These are phyloP conservation scores for Ceriops decandra DNA, from an alignment of 345 rosid species.

Conservation along the genomic window DNA sequence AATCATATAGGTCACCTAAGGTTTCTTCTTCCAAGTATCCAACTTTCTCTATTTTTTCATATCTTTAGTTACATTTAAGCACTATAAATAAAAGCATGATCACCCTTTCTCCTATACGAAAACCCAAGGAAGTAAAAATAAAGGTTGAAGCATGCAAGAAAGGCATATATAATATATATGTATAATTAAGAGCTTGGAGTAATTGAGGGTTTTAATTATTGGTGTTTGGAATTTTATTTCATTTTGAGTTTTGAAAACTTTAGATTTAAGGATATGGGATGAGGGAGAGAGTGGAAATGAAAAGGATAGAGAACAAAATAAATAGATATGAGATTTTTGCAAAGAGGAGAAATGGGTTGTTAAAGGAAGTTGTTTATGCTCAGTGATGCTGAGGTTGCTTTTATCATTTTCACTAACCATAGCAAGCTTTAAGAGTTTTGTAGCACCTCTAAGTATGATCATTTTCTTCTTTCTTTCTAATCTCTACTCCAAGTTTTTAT, in stretches of 20 bases:
- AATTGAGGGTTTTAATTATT: slow-evolving; percentile 10
- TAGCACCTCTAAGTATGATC: slow-evolving; percentile 63
- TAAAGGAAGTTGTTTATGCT: slow-evolving; percentile 93
- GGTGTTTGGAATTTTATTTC: background rate
- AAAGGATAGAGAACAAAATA: slow-evolving; percentile 99
- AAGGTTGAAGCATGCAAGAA: slow-evolving; percentile 8
- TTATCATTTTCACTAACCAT: slow-evolving; percentile 88
- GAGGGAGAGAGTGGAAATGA: slow-evolving; percentile 97
- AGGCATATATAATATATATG: slow-evolving; percentile 7
- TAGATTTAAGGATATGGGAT: slow-evolving; percentile 51
- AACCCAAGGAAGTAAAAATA: background rate
- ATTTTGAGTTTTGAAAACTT: background rate
- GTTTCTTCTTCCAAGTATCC: too few relatives aligned
- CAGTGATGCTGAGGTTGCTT: slow-evolving; percentile 95
- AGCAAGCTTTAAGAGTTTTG: slow-evolving; percentile 97
- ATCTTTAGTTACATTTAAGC: too few relatives aligned
- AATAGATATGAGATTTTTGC: slow-evolving; percentile 98
- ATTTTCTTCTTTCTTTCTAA: background rate
- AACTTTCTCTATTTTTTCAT: too few relatives aligned
- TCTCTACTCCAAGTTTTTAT: background rate
- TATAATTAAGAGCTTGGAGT: background rate
- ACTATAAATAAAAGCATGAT: too few relatives aligned
- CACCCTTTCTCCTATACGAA: slow-evolving; percentile 19
- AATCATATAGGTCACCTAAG: too few relatives aligned
- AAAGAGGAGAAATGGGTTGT: slow-evolving; percentile 86